phyloP scores from a whole-genome alignment of 176 grass and related monocot genomes.

The Triticum turgidum region DNA sequence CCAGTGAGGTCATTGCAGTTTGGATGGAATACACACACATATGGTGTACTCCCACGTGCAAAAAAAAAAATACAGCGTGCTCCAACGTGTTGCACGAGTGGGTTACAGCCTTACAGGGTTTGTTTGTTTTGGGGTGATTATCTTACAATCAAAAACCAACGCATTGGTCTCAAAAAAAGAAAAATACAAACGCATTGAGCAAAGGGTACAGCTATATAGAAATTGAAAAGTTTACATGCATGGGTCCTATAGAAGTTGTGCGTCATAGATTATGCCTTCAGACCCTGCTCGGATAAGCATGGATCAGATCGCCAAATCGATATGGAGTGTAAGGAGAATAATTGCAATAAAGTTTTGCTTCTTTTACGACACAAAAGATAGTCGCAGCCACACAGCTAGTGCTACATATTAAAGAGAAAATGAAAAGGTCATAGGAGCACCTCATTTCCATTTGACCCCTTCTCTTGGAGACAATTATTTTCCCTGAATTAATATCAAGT shows the following conservation, averaged over 20 bases:
- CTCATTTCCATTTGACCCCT: background rate
- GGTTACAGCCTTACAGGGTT: background rate
- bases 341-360: background rate
- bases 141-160: background rate
- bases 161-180: too few relatives aligned
- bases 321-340: background rate
- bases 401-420: too few relatives aligned
- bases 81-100: background rate
- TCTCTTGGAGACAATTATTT: too few relatives aligned
- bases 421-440: background rate
- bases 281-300: background rate
- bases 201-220: background rate
- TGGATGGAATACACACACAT: background rate
- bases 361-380: background rate
- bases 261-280: background rate
- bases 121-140: background rate
- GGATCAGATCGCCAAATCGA: conserved; percentile 39
- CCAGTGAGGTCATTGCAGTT: background rate
- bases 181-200: background rate
- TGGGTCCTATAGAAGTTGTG: background rate
- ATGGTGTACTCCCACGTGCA: background rate
- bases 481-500: background rate
- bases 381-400: background rate
- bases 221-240: background rate
- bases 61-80: background rate